phyloP scores from a whole-genome alignment of 1,284 basidiomycete species.

The Irpex sp. region DNA sequence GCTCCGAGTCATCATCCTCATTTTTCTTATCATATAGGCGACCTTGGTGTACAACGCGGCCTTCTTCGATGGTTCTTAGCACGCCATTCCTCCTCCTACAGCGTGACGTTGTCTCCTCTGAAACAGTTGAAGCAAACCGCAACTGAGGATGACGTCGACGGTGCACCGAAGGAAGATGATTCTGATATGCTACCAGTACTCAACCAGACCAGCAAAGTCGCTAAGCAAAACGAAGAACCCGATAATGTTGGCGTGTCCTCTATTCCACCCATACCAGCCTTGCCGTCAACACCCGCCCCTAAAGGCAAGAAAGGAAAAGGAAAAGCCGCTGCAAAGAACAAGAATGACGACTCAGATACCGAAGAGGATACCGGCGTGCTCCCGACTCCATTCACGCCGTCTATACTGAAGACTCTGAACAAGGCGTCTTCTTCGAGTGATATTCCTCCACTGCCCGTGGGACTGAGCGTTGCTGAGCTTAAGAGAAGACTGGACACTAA shows the following conservation, averaged over 20 bases:
- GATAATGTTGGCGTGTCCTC: slow-evolving; percentile 15
- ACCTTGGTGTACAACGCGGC: slow-evolving; percentile 79
- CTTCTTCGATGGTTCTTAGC: slow-evolving; percentile 71
- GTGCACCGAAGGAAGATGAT: background rate
- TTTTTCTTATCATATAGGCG: slow-evolving; percentile 39
- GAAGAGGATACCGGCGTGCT: slow-evolving; percentile 24
- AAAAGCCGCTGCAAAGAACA: slow-evolving; percentile 3
- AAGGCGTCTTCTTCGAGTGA: slow-evolving; percentile 14
- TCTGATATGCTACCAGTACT: slow-evolving; percentile 11
- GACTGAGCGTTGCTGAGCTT: slow-evolving; percentile 54
- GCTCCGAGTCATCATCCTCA: background rate
- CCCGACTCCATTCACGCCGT: slow-evolving; percentile 63
- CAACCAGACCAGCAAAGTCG: slow-evolving; percentile 9
- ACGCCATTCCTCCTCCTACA: slow-evolving; percentile 48
- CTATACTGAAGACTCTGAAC: slow-evolving; percentile 50
- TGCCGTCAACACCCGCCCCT: slow-evolving; percentile 4
- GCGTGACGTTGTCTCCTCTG: slow-evolving; percentile 46
- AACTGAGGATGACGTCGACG: slow-evolving; percentile 14
- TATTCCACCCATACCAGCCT: slow-evolving; percentile 18
- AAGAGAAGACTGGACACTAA: slow-evolving; percentile 69
- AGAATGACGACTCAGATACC: background rate
- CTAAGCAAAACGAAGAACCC: slow-evolving; percentile 2
- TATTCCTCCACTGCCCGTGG: slow-evolving; percentile 48
- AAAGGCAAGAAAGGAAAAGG: slow-evolving; percentile 12
- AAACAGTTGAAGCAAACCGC: slow-evolving; percentile 37